Base-by-base conservation (phyloP, 2,329 filamentous ascomycete genomes). In the Verticillium tricorpus region DNA sequence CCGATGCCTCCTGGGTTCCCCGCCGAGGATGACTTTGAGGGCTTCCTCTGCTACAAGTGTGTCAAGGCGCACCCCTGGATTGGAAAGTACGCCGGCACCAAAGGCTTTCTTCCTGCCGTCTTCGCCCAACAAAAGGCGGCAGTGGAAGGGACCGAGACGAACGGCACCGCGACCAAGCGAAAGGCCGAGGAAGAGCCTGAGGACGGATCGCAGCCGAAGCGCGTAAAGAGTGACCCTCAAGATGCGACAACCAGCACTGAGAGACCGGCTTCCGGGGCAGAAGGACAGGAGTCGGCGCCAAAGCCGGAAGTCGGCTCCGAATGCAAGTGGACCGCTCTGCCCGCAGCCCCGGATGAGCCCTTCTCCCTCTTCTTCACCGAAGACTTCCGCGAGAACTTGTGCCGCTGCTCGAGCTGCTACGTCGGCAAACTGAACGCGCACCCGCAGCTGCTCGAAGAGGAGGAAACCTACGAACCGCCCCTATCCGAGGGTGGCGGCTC, bases 21-120 rank as follows among this genome's bases (percentile, higher is more conserved):
- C 0, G 82, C 84, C 0, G 94, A 98, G 69, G 92, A 97, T 32
- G 87, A 90, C 34, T 99, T 99, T 67, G 92, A 96, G 60, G 86
- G 89, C 32, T 90, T 98, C 70, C 84, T 99, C 40, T 99, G 95
- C 79, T 97, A 95, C 80, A 96, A 96, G 72, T 99, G 95, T 69
- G 84, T 96, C 15, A 88, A 93, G 50, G 86, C 92, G 1, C 86
- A 93, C 68, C 91, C 93, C 0, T 99, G 95, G 95, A 89, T 98
- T 73, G 96, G 94, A 77, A 82, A 82, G 65, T 98, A 98, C 72
- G 93, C 91, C 6, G 89, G 90, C 2, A 85, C 90, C 0, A 72
- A 85, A 0, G 93, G 93, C 0, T 98, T 99, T 70, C 79, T 98
- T 0, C 81, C 86, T 0, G 84, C 93, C 0, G 84, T 97, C 0